Base-by-base conservation (phyloP, 441 rosid genomes). In the Arabidopsis hybrid region DNA sequence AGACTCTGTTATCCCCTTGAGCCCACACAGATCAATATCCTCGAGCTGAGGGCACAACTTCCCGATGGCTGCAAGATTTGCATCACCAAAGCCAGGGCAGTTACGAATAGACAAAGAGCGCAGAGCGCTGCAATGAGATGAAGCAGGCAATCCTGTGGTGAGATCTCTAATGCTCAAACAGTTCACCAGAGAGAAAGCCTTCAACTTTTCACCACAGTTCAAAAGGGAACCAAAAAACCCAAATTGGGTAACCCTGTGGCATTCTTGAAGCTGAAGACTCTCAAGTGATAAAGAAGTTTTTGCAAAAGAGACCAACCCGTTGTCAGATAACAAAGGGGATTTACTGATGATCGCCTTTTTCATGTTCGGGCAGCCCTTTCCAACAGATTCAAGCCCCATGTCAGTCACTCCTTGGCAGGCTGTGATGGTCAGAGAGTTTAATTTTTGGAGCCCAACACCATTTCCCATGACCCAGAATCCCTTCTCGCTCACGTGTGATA, bases 391-490 rank as follows among this genome's bases (percentile, higher is more conserved):
- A 47, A 95, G 89, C 39, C 97, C 91, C 21, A 56, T 21, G 69
- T 93, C 97, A 8, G 98, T 91, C 59, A 89, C 74, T 32, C 97
- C 97, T 5, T 35, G 73, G 85, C 98, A 95, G 10, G 92, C 85
- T 21, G 81, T 63, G 66, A 95, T 78, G 12, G 86, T 66, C 2
- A 93, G 64, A 56, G 94, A 83, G 35, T 80, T 83, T 60, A 93
- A 68, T 39, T 84, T 90, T 76, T 91, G 88, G 52, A 95, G 82
- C 36, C 97, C 98, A 4, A 80, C 81, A 12, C 89, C 95, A 51
- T 85, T 91, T 29, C 97, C 97, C 99, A 95, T 89, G 46, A 91
- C 99, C 99, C 99, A 93, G 76, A 95, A 91, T 29, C 99, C 99
- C 81, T 82, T 91, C 84, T 95, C 98, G 0, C 79, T 85, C 18